Evolutionary conservation across 495 filamentous ascomycete species (phyloP), one percentile per base, ranked within the genome.

Genomic region (Penicillium simplicissimum): DNA sequence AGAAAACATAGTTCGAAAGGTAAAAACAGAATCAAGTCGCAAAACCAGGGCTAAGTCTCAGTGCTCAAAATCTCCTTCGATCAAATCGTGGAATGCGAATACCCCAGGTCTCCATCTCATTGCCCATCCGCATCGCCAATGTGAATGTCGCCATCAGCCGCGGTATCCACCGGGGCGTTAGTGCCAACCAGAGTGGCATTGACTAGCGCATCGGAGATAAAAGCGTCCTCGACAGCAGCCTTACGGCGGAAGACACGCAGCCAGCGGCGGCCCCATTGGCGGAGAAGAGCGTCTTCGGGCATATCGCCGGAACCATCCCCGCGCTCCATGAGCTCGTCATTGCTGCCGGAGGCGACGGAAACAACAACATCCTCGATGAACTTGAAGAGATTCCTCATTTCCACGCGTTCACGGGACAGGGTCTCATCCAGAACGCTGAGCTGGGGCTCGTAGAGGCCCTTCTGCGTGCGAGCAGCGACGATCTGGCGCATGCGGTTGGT

Each of bases 401-500:
- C 85, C 15, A 71, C 74, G 53, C 86, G 82, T 68, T 96, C 93
- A 17, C 77, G 78, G 19, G 78, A 79, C 10, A 91, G 74, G 10
- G 87, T 88, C 64, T 88, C 82, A 25, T 90, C 85, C 2, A 90
- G 76, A 49, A 86, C 78, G 35, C 80, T 80, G 2, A 87, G 68
- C 66, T 91, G 88, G 60, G 88, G 83, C 49, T 81, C 78, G 25
- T 83, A 82, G 8, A 90, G 68, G 34, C 77, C 79, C 14, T 73
- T 74, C 55, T 82, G 82, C 14, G 78, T 79, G 23, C 82, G 81
- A 25, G 87, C 85, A 5, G 79, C 74, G 14, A 91, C 85, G 43
- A 97, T 89, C 76, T 97, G 92, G 42, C 92, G 86, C 28, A 96
- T 86, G 34, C 95, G 89, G 62, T 87, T 88, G 17, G 93, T 96